These are phyloP conservation scores for Baeospora myosura DNA, from an alignment of 1,284 basidiomycete species.

Conservation along the genomic window DNA sequence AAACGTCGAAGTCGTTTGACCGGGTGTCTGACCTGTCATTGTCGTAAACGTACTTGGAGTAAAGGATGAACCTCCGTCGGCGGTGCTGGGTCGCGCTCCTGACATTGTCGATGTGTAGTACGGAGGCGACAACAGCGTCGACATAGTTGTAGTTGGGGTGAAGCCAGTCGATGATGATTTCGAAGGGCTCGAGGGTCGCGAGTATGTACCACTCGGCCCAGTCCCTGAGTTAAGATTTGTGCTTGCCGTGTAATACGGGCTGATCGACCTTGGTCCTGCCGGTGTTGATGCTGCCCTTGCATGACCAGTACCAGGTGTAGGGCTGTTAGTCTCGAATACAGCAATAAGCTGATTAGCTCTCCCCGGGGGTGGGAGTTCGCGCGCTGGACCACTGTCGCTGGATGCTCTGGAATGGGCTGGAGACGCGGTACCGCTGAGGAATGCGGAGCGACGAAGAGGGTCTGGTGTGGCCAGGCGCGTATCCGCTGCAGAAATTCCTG, in stretches of 20 bases:
- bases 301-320: conserved; percentile 29
- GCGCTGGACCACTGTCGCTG: conserved; percentile 35
- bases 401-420: conserved; percentile 33
- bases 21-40: conserved; percentile 14
- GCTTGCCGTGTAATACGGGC: conserved; percentile 43
- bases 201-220: too few species aligned
- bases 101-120: conserved; percentile 16
- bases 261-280: conserved; percentile 39
- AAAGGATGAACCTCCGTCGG: conserved; percentile 4
- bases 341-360: conserved; percentile 66
- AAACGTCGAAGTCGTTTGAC: conserved; percentile 28
- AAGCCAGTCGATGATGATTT: conserved; percentile 12
- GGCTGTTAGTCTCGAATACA: conserved; percentile 58
- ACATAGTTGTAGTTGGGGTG: conserved; percentile 14
- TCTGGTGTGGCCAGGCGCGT: too few species aligned
- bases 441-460: conserved; percentile 32
- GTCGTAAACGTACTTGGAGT: conserved; percentile 12
- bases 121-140: conserved; percentile 32
- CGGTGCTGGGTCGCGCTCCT: conserved; percentile 7
- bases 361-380: conserved; percentile 43
- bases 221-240: conserved; percentile 26
- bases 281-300: conserved; percentile 49
- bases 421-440: conserved; percentile 21
- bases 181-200: conserved; percentile 9
- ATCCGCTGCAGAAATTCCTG: conserved; percentile 20